Evolutionary conservation across 495 filamentous ascomycete genomes (phyloP).

Genomic region (Halenospora varia): DNA sequence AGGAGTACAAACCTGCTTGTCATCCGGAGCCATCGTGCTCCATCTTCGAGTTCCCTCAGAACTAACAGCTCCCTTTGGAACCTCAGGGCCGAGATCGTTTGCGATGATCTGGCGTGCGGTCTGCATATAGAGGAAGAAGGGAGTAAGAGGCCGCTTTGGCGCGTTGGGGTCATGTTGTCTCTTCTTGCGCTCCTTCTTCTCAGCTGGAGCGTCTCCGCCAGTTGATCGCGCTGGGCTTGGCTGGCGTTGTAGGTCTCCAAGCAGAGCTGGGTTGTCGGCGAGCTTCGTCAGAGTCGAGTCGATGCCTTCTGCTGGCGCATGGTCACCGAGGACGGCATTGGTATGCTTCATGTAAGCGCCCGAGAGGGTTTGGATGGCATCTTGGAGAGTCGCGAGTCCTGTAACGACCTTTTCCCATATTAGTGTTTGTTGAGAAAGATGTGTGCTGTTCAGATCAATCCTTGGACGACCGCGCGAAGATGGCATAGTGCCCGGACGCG

Average conservation of each 20-base stretch:
- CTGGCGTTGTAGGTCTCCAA: constrained; percentile 36
- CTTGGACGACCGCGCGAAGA: constrained; percentile 4
- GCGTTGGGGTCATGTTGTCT: constrained; percentile 87
- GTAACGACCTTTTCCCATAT: constrained; percentile 59
- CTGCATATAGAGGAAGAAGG: constrained; percentile 92
- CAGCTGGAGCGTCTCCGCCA: constrained; percentile 44
- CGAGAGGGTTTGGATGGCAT: constrained; percentile 67
- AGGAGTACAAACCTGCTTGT: constrained; percentile 64
- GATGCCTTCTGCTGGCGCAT: constrained; percentile 41
- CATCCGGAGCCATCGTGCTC: constrained; percentile 63
- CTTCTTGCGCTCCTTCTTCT: constrained; percentile 84
- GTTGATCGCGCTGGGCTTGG: constrained; percentile 25
- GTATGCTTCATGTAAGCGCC: constrained; percentile 79
- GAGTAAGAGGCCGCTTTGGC: constrained; percentile 88
- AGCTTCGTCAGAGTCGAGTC: constrained; percentile 39
- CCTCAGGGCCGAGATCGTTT: constrained; percentile 63
- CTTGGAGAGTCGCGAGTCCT: constrained; percentile 67
- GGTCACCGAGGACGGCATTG: constrained; percentile 68
- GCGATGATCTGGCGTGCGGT: constrained; percentile 73
- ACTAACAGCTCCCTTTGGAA: constrained; percentile 73
- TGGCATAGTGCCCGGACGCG: constrained; percentile 9
- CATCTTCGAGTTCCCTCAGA: constrained; percentile 80
- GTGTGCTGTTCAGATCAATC: constrained; percentile 1
- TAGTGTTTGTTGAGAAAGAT: constrained; percentile 17
- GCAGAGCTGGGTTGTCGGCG: constrained; percentile 42